Percentiles rank a stretch among this genome's conserved stretches.
Evolutionary conservation across 441 rosid species (phyloP).

Genomic region (Hura crepitans): DNA sequence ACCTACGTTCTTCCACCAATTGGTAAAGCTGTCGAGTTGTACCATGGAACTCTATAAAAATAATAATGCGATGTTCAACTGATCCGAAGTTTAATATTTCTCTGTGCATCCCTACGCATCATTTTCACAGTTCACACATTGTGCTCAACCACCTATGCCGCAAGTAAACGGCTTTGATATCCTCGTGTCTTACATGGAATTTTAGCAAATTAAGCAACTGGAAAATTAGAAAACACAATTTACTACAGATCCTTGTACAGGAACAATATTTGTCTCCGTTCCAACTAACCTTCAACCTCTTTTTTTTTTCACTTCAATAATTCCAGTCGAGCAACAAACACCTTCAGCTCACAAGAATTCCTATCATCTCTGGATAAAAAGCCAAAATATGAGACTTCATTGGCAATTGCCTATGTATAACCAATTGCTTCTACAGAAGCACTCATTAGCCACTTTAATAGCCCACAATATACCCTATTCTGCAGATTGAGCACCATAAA

Average conservation of each 20-base stretch:
- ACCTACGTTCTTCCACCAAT: no score
- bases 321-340: background rate
- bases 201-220: background rate
- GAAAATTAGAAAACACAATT: no score
- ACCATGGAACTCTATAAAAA: no score
- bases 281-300: background rate
- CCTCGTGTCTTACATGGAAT: background rate
- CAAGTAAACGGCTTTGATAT: no score
- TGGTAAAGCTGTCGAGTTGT: no score
- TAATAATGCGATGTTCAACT: no score
- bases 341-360: background rate
- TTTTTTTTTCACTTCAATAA: background rate
- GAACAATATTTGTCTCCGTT: background rate
- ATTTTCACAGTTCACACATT: no score
- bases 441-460: background rate
- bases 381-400: background rate
- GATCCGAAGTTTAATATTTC: no score
- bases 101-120: no score
- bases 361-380: constrained; percentile 2
- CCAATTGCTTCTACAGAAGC: constrained; percentile 2
- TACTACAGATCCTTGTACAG: background rate
- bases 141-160: no score
- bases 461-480: background rate
- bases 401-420: background rate
- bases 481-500: background rate